phyloP scores from a whole-genome alignment of 2,329 filamentous ascomycete species.

The Verticillium albo-atrum region DNA sequence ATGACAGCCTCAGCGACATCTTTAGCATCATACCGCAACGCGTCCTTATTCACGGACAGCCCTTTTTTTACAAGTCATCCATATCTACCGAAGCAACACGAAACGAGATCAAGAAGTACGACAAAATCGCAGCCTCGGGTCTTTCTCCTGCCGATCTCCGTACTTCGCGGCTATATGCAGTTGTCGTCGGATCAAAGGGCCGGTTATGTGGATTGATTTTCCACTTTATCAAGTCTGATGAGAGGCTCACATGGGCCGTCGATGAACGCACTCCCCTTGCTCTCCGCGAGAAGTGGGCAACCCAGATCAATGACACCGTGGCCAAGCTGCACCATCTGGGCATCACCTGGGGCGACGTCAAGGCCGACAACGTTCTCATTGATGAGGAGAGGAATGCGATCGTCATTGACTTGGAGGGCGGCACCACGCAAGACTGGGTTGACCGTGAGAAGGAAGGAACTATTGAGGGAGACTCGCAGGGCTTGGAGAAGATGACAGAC shows the following conservation, averaged over 20 bases:
- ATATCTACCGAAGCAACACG: neutral
- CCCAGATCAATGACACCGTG: conserved; percentile 13
- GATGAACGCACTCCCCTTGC: neutral
- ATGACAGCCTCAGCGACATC: neutral
- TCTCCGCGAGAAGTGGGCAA: conserved; percentile 10
- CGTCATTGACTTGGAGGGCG: conserved; percentile 23
- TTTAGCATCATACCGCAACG: neutral
- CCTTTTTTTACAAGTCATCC: neutral
- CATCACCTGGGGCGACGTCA: conserved; percentile 24
- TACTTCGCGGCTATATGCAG: neutral
- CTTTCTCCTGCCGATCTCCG: neutral
- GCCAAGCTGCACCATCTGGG: conserved; percentile 13
- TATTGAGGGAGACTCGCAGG: conserved; percentile 18
- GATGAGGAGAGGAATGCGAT: conserved; percentile 21
- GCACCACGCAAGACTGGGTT: conserved; percentile 23
- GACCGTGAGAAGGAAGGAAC: conserved; percentile 15
- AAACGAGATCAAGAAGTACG: neutral
- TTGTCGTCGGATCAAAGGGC: neutral
- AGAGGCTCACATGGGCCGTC: neutral
- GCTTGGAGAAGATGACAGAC: conserved; percentile 11
- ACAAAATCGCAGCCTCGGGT: neutral
- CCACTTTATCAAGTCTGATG: neutral
- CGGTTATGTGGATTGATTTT: neutral
- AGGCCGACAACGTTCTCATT: conserved; percentile 23
- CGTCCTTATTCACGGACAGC: neutral